These are phyloP conservation scores for Saturnispora gosingensis DNA, from an alignment of 805 yeast species.

Conservation along the genomic window DNA sequence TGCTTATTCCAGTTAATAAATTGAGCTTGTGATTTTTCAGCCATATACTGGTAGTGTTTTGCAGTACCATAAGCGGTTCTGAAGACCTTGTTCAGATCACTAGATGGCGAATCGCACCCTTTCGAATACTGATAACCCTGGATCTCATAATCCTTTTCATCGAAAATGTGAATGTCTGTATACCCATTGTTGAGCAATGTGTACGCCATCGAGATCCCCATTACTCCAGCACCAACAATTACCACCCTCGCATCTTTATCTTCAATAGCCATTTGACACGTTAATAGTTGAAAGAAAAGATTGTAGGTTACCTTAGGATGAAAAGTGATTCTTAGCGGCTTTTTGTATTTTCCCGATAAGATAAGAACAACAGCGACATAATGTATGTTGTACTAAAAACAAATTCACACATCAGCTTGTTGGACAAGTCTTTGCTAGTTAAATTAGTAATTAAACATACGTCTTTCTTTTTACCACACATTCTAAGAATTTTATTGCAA, in stretches of 20 bases:
- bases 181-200: constrained; percentile 15
- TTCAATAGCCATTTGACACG: neutral
- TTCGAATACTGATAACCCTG: constrained; percentile 13
- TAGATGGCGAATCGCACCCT: constrained; percentile 19
- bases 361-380: neutral
- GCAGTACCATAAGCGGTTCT: constrained; percentile 16
- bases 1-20: constrained; percentile 17
- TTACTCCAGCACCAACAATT: constrained; percentile 42
- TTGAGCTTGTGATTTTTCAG: constrained; percentile 11
- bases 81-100: constrained; percentile 18
- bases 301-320: neutral
- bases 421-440: neutral
- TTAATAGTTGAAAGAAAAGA: neutral
- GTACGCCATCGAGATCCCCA: constrained; percentile 38
- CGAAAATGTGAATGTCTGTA: constrained; percentile 15
- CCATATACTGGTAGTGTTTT: constrained; percentile 14
- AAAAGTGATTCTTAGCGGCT: neutral
- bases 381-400: neutral
- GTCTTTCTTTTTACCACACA: too few relatives aligned
- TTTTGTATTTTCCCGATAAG: neutral
- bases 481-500: too few relatives aligned
- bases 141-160: constrained; percentile 12
- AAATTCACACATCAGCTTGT: neutral
- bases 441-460: too few relatives aligned
- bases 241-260: constrained; percentile 15